Evolutionary conservation across 139 green algal genomes (phyloP), one percentile per base, ranked within the genome.

Genomic region (Picochlorum sp.): DNA sequence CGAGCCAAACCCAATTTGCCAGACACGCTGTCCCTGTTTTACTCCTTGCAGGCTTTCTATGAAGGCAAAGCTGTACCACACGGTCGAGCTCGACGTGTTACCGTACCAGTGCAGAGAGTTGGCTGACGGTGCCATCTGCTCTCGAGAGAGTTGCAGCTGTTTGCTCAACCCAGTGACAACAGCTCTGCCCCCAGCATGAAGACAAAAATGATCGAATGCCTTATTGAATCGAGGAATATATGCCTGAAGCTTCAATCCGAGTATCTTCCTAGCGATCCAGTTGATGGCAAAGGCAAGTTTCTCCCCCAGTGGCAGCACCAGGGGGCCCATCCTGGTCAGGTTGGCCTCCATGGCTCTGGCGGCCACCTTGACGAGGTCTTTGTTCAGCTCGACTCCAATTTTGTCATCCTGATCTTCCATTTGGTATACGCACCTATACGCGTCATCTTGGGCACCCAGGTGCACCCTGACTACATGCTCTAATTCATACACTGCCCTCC

Each of bases 1-100:
- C n/a, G 70, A 86, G 64, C 90, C 90, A 75, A 96, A 97, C 52
- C 74, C 89, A 49, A 97, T 81, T 83, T 97, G 90, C 89, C 89
- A 95, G 11, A 96, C 77, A 31, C 76, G 51, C 49, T 95, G 87
- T 21, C 85, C 86, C 11, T 68, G 69, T 15, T 70, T 64, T 61
- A 95, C 76, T 16, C 79, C 77, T 49, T 80, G 70, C 28, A 67
- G 57, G 41, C 60, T 68, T 75, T 96, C 89, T 11, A 90, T 82
- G 73, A 85, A 95, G 0, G 75, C 72, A 60, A 96, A 78, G 31
- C 84, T 77, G 69, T 91, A 91, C 84, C 88, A 94, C 50, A 95
- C 83, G 41, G 84, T 91, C 31, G 74, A 82, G 60, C 77, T 87
- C 31, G 80, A 90, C 55, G 85, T 87, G 78, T 96, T 95, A 52